phyloP scores from a whole-genome alignment of 2,329 filamentous ascomycete species.

The Fusarium solani-melongenae region DNA sequence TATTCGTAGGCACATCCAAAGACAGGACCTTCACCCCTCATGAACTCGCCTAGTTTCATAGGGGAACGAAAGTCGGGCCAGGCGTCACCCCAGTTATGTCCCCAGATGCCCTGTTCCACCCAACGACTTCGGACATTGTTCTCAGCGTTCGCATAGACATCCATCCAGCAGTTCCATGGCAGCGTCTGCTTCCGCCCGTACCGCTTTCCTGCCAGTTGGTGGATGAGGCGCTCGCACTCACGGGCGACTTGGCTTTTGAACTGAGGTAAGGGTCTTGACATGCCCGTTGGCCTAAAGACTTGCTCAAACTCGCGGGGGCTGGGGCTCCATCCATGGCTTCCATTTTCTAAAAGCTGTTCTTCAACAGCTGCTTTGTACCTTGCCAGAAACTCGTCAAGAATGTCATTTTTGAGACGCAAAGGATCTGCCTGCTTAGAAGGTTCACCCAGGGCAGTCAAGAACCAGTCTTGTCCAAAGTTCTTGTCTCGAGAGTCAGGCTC shows the following conservation, averaged over 20 bases:
- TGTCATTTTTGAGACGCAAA: background rate
- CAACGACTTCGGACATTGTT: slow-evolving; percentile 25
- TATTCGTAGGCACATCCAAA: background rate
- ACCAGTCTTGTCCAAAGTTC: background rate
- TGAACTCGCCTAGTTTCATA: background rate
- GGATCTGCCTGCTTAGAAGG: background rate
- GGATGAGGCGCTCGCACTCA: background rate
- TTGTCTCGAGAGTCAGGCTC: background rate
- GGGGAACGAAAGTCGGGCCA: slow-evolving; percentile 3
- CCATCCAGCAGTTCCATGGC: background rate
- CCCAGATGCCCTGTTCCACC: slow-evolving; percentile 23
- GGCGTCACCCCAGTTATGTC: slow-evolving; percentile 13
- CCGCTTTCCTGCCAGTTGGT: background rate
- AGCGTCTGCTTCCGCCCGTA: background rate
- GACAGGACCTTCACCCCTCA: background rate
- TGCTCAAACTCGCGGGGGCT: background rate
- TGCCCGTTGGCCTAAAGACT: background rate
- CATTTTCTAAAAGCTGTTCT: background rate
- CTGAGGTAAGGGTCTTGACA: background rate
- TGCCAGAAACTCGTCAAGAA: background rate
- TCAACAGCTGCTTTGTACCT: background rate
- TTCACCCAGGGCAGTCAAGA: background rate
- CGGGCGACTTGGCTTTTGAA: background rate
- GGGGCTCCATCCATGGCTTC: background rate
- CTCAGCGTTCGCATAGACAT: slow-evolving; percentile 9